These are phyloP conservation scores for Cylindrodendrum hubeiense DNA, from an alignment of 2,329 filamentous ascomycete genomes.

Conservation along the genomic window DNA sequence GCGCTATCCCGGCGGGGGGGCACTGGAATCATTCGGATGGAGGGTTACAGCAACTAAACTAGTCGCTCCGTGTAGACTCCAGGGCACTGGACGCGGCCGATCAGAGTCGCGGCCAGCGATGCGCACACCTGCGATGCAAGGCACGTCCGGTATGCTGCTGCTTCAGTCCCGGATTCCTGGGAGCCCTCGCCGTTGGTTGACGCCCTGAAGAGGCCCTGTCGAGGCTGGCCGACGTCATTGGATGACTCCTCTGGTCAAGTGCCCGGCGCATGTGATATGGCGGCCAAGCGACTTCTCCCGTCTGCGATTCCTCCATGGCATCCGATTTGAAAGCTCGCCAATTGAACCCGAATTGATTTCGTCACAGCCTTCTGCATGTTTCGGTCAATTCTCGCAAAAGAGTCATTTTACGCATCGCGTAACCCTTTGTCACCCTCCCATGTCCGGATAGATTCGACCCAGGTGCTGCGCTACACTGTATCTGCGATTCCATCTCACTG, in stretches of 20 bases:
- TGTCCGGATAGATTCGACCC: no score
- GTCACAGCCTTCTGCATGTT: background rate
- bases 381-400: background rate
- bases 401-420: no score
- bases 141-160: background rate
- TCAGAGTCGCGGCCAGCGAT: background rate
- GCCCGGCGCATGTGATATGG: conserved; percentile 13
- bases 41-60: no score
- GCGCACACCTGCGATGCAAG: background rate
- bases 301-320: conserved; percentile 6
- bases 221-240: conserved; percentile 18
- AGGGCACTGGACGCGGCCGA: background rate
- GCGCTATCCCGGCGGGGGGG: conserved; percentile 5
- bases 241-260: conserved; percentile 19
- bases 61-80: no score
- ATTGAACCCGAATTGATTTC: conserved; percentile 5
- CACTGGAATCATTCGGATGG: background rate
- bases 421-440: no score
- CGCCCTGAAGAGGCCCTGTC: background rate
- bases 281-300: conserved; percentile 2
- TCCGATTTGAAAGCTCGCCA: conserved; percentile 12
- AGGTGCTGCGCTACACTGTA: background rate
- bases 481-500: background rate
- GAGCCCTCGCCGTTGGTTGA: background rate
- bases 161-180: background rate